Conservation (phyloP, 345 rosid species). For the Salix udensis region DNA sequence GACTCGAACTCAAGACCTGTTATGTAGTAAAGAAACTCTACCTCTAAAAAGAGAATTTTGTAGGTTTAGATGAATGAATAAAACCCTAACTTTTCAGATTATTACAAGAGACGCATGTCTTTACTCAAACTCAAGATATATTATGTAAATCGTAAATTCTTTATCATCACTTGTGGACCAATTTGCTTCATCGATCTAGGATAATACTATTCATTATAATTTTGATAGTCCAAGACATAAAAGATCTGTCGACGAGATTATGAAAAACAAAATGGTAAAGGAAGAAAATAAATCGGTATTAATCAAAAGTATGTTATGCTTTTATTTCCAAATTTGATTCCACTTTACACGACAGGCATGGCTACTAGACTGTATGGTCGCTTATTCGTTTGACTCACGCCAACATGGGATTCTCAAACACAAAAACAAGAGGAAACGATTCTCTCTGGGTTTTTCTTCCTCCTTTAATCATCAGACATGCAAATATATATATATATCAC, state of each 20-base stretch:
- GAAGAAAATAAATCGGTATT: neutral
- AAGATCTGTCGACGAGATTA: neutral
- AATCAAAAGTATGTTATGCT: neutral
- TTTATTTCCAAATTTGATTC: neutral
- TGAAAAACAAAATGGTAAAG: neutral
- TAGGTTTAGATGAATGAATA: too few species aligned
- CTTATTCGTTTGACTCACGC: neutral
- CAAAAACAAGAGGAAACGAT: neutral
- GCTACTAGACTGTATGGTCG: neutral
- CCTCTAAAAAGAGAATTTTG: too few species aligned
- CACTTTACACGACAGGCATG: neutral
- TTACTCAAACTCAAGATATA: too few species aligned
- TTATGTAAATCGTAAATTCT: too few species aligned
- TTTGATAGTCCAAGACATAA: neutral
- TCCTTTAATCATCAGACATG: neutral
- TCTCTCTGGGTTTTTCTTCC: neutral
- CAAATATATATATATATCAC: neutral
- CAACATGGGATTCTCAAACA: neutral
- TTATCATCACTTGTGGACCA: accelerated
- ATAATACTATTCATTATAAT: neutral
- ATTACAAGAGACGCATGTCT: too few species aligned
- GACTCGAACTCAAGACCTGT: too few species aligned
- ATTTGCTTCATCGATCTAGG: neutral
- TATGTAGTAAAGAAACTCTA: too few species aligned
- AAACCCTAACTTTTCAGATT: too few species aligned